Base-by-base conservation (phyloP, 1,139 yeast species). In the Yamadazyma triangularis region DNA sequence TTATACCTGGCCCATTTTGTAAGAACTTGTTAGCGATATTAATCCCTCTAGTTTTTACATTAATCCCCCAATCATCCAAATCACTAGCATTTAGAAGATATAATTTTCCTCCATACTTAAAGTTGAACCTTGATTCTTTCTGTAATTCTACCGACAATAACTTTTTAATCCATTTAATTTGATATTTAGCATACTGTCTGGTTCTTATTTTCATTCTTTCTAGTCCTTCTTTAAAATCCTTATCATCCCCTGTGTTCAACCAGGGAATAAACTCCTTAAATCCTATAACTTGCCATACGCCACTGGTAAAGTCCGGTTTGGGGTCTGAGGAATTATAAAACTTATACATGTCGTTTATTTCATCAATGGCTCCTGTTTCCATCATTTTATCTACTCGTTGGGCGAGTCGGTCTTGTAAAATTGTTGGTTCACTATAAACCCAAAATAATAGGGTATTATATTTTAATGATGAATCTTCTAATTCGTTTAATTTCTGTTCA, bases 241-340 rank as follows among this genome's bases (percentile, higher is more conserved):
- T 26, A 10, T 9, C n/a, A 12, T 24, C 25, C 4, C 18, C 35
- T 6, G 18, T 13, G 16, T 22, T 16, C 40, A 32, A 6, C 50
- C 51, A 89, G 0, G 95, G 95, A 24, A 88, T 53, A 50, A 91
- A 89, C 53, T 91, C 97, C 49, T 87, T 86, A 54, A 87, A 91
- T 2, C 99, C 99, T 47, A 91, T 88, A 2, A 87, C 96, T 56
- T 91, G 98, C 87, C 88, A 89, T 0, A 91, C 73, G 1, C 98
- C 97, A 33, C 74, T 63, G 31, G 85, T 81, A 34, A 77, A 59
- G 33, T 74, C 78, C 2, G 77, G 77, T 15, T 47, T 51, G 1
- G 61, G 61, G 0, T 49, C 41, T 13, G 39, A 46, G 1, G 35
- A 25, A 16, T 45, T 34, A 39, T 70, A 81, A 24, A 56, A 63